Percentiles rank a stretch among this genome's conserved stretches.
Evolutionary conservation across 345 rosid genomes (phyloP).

Genomic region (Luvunga scandens): DNA sequence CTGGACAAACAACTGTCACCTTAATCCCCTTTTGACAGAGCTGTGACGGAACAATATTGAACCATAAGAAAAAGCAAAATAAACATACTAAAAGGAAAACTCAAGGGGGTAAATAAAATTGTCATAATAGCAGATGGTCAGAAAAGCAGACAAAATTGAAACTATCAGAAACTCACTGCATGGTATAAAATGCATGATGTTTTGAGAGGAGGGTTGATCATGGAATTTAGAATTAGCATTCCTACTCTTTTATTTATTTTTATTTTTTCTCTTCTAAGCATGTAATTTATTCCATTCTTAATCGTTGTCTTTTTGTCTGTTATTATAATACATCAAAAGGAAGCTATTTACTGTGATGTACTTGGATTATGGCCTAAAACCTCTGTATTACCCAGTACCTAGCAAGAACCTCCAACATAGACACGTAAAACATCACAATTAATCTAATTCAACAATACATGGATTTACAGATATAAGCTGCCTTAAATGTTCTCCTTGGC

Average conservation of each 20-base stretch:
- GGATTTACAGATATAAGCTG: neutral
- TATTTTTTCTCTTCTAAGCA: neutral
- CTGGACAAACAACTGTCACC: slow-evolving; percentile 94
- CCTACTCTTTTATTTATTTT: neutral
- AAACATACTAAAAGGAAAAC: neutral
- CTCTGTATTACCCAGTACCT: neutral
- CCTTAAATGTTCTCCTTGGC: neutral
- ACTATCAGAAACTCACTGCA: neutral
- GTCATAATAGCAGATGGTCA: neutral
- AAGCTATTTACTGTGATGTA: neutral
- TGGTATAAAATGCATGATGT: neutral
- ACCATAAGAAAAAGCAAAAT: neutral
- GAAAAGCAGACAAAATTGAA: neutral
- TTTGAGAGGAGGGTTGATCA: neutral
- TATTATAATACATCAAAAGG: neutral
- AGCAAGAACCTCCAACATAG: neutral
- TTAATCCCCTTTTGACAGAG: slow-evolving; percentile 77
- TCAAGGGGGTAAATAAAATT: neutral
- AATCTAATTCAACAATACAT: neutral
- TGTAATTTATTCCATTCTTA: neutral
- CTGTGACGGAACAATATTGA: slow-evolving; percentile 38
- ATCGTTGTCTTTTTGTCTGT: neutral
- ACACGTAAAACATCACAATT: neutral
- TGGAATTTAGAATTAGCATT: neutral
- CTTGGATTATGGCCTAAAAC: neutral